Conservation (phyloP, 768 basidiomycete species). For the Boletus pseudopeckii region DNA sequence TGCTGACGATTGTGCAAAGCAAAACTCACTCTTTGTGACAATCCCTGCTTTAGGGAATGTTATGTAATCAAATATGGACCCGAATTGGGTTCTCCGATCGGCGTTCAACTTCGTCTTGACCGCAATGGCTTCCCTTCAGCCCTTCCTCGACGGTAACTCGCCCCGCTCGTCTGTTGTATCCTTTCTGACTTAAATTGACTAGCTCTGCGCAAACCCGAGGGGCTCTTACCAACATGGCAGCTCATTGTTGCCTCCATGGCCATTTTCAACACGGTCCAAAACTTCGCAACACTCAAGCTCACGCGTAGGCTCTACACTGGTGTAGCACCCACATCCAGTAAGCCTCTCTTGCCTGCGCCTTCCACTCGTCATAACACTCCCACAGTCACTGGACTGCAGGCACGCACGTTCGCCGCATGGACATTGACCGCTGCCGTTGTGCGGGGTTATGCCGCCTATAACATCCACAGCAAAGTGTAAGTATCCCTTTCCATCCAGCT, state of each 20-base stretch:
- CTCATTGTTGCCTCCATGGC: slow-evolving; percentile 75
- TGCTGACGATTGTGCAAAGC: slow-evolving; percentile 8
- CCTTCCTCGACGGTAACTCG: slow-evolving; percentile 22
- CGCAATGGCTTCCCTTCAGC: slow-evolving; percentile 8
- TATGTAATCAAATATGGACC: slow-evolving; percentile 23
- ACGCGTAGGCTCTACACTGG: slow-evolving; percentile 73
- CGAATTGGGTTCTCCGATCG: slow-evolving; percentile 16
- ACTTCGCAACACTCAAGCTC: slow-evolving; percentile 71
- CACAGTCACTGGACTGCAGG: slow-evolving; percentile 81
- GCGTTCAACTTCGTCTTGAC: slow-evolving; percentile 1
- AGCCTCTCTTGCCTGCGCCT: not conserved
- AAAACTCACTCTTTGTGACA: slow-evolving; percentile 18
- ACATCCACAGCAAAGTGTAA: slow-evolving; percentile 80
- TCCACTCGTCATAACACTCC: not conserved
- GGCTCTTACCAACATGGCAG: slow-evolving; percentile 86
- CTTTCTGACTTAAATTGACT: not conserved
- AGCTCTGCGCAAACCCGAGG: slow-evolving; percentile 66
- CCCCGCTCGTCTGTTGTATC: not conserved
- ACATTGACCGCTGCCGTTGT: slow-evolving; percentile 83
- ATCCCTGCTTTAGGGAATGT: slow-evolving; percentile 23
- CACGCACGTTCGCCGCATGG: slow-evolving; percentile 90
- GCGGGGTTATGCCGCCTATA: slow-evolving; percentile 84
- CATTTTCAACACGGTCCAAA: slow-evolving; percentile 84
- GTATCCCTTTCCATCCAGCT: slow-evolving; percentile 21
- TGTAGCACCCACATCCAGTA: slow-evolving; percentile 40